A percentile compares a stretch with the other conserved stretches of the same genome.
These are phyloP conservation scores for Xylariaceae sp. DNA, from an alignment of 2,329 filamentous ascomycete species.

Conservation along the genomic window DNA sequence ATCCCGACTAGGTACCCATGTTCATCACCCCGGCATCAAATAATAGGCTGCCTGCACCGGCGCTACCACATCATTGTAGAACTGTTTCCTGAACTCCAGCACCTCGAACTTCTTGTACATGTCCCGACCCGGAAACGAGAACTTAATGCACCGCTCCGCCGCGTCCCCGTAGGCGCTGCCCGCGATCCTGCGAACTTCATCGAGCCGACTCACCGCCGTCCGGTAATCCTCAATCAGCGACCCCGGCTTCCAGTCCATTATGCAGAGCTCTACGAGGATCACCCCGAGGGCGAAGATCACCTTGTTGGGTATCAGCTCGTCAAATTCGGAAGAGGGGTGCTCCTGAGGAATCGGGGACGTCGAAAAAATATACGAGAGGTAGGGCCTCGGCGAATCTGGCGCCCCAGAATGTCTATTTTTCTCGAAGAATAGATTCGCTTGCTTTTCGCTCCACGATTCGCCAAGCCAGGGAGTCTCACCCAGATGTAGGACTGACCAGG, in stretches of 20 bases:
- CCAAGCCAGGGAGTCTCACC: constrained; percentile 10
- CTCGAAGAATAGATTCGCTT: constrained; percentile 10
- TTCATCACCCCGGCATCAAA: constrained; percentile 12
- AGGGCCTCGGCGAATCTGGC: background rate
- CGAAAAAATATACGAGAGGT: constrained; percentile 10
- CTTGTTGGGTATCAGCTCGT: constrained; percentile 8
- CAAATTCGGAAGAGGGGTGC: background rate
- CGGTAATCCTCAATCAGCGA: constrained; percentile 7
- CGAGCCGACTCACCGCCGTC: constrained; percentile 2
- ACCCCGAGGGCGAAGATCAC: constrained; percentile 13
- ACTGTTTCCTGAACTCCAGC: constrained; percentile 5
- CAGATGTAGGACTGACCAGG: constrained; percentile 12
- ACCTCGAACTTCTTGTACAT: constrained; percentile 8
- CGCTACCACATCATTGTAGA: constrained; percentile 10
- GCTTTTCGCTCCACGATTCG: constrained; percentile 9
- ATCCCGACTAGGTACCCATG: too few species aligned
- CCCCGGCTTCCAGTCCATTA: background rate
- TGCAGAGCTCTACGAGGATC: constrained; percentile 2
- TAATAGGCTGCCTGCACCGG: constrained; percentile 13
- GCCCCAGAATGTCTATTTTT: background rate
- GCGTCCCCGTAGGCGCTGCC: constrained; percentile 6
- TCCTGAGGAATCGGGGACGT: background rate
- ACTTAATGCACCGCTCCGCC: constrained; percentile 9
- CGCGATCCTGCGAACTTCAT: constrained; percentile 14
- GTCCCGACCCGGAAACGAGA: constrained; percentile 6